A percentile compares a stretch with the other conserved stretches of the same genome.
These are phyloP conservation scores for Aspergillus tamarii DNA, from an alignment of 2,329 filamentous ascomycete genomes.

Conservation along the genomic window DNA sequence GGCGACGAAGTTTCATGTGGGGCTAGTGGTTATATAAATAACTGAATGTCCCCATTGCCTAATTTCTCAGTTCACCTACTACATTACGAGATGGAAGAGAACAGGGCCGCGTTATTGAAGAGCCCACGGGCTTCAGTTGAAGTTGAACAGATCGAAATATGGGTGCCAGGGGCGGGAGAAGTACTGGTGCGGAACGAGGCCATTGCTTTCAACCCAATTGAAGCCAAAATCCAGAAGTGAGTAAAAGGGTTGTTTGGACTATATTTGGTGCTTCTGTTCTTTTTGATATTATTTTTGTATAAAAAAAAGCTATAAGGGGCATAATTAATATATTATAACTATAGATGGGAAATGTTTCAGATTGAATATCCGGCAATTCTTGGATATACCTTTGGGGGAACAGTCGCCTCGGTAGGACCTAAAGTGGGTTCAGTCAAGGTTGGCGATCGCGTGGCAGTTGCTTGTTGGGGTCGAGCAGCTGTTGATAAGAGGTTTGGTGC, in stretches of 20 bases:
- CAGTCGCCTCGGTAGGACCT: constrained; percentile 18
- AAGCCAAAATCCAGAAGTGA: constrained; percentile 24
- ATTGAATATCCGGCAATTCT: constrained; percentile 19
- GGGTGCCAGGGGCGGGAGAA: constrained; percentile 6
- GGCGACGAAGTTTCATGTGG: background rate
- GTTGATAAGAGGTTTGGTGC: constrained; percentile 21
- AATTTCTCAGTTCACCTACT: rapidly evolving
- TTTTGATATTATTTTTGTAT: no score
- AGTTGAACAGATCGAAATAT: background rate
- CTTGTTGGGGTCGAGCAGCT: background rate
- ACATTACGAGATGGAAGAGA: background rate
- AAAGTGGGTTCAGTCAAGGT: constrained; percentile 14
- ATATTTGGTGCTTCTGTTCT: background rate
- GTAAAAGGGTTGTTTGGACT: background rate
- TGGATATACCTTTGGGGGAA: constrained; percentile 21
- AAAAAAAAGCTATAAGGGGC: background rate
- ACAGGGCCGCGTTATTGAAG: background rate
- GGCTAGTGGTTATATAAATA: background rate
- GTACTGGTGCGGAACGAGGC: constrained; percentile 19
- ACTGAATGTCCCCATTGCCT: background rate
- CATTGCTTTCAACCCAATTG: constrained; percentile 23
- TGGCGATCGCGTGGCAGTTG: constrained; percentile 19
- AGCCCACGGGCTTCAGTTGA: background rate
- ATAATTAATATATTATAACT: background rate
- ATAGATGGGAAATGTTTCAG: background rate